Percentiles rank a stretch among this genome's conserved stretches.
Evolutionary conservation across 306 rosid genomes (phyloP).

Genomic region (Ziziphus jujuba): DNA sequence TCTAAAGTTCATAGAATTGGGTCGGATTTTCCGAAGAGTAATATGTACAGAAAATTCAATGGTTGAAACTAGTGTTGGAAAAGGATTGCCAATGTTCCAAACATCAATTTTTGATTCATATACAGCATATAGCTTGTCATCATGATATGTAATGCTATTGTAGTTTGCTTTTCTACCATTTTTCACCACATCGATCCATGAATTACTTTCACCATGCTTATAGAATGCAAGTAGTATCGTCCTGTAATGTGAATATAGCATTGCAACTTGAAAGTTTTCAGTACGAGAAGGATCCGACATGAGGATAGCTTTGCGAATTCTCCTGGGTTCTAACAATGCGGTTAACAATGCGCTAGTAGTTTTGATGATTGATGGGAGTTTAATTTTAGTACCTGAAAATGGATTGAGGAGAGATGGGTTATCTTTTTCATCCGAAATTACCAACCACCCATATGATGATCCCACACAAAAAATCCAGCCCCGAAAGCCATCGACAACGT

Average conservation of each 20-base stretch:
- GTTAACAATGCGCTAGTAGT: too few relatives aligned
- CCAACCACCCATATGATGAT: slow-evolving; percentile 19
- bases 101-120: background rate
- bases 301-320: background rate
- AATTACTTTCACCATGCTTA: background rate
- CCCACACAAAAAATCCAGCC: background rate
- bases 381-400: background rate
- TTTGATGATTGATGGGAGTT: background rate
- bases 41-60: background rate
- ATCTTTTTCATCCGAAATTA: background rate
- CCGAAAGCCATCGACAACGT: background rate
- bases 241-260: too few relatives aligned
- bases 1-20: too few relatives aligned
- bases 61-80: background rate
- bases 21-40: background rate
- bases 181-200: background rate
- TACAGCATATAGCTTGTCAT: background rate
- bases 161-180: background rate
- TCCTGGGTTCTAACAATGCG: too few relatives aligned
- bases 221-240: background rate
- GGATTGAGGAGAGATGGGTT: background rate
- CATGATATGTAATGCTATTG: background rate
- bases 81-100: background rate
- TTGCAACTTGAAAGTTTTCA: background rate
- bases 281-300: background rate